Evolutionary conservation across 345 rosid species (phyloP), one percentile per base, ranked within the genome.

Genomic region (Lepidium aucheri): DNA sequence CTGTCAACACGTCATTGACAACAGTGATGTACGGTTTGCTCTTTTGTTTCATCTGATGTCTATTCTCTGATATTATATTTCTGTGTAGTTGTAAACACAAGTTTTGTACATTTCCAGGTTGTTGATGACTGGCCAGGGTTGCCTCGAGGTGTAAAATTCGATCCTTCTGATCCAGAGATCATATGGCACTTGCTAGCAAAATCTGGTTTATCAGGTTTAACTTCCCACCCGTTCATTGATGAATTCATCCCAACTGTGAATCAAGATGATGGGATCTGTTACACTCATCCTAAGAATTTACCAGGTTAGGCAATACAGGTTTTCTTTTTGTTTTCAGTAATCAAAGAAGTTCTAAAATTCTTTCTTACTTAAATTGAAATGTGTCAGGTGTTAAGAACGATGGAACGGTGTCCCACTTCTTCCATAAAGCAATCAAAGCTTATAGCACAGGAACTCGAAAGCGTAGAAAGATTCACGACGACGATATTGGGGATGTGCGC

Each of bases 101-200:
- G 60, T 8, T 62, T 18, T 40, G 1, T 68, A 4, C 39, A 20
- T 46, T 51, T 77, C 44, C 78, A 94, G 99, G 92, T 84, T 63
- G 79, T 67, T 80, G 85, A 80, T 53, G 82, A 76, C 18, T 94
- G 97, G 97, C 99, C 99, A 42, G 97, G 99, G 71, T 74, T 90
- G 57, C 99, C 99, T 1, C 77, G 75, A 54, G 99, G 97, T 52
- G 99, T 94, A 54, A 94, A 90, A 67, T 94, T 94, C 38, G 97
- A 94, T 80, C 99, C 99, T 47, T 80, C 96, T 67, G 95, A 94
- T 74, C 92, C 82, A 42, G 99, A 94, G 72, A 86, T 94, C 65
- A 78, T 94, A 43, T 88, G 86, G 86, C 97, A 94, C 79, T 79
- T 94, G 71, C 83, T 84, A 59, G 83, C 96, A 22, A 90, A 90